A percentile compares a stretch with the other conserved stretches of the same genome.
Evolutionary conservation across 1,284 basidiomycete species (phyloP).

Genomic region (Macrocystidia cucumis): DNA sequence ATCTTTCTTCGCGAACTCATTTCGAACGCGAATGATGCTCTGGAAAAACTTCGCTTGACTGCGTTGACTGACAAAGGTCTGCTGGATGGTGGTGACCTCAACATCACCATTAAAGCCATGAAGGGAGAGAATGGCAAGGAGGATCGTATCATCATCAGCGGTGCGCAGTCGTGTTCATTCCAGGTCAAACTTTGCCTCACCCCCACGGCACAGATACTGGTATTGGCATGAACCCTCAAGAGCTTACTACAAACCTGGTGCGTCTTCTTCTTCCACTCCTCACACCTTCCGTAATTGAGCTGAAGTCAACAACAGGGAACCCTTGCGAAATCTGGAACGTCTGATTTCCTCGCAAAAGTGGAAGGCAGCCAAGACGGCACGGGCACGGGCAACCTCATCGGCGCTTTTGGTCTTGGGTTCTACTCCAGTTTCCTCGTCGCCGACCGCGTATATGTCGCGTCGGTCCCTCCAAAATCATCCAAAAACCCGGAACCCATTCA

Average conservation of each 20-base stretch:
- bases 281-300: conserved; percentile 1
- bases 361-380: conserved; percentile 55
- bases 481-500: conserved; percentile 71
- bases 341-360: conserved; percentile 83
- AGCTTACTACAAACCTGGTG: conserved; percentile 70
- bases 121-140: conserved; percentile 60
- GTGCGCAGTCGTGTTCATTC: too few species aligned
- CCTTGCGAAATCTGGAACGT: conserved; percentile 89
- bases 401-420: conserved; percentile 86
- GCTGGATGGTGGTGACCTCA: conserved; percentile 68
- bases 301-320: conserved; percentile 55
- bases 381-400: conserved; percentile 75
- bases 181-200: too few species aligned
- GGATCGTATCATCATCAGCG: conserved; percentile 74
- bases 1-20: conserved; percentile 91
- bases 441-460: conserved; percentile 82
- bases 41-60: conserved; percentile 86
- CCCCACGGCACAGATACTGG: conserved; percentile 71
- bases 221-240: conserved; percentile 88
- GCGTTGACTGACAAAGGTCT: conserved; percentile 74
- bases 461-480: conserved; percentile 60
- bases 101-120: conserved; percentile 80
- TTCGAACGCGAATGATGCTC: conserved; percentile 91
- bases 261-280: conserved; percentile 9
- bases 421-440: conserved; percentile 92